These are phyloP conservation scores for Trifolium repens DNA, from an alignment of 306 rosid genomes.

Conservation along the genomic window DNA sequence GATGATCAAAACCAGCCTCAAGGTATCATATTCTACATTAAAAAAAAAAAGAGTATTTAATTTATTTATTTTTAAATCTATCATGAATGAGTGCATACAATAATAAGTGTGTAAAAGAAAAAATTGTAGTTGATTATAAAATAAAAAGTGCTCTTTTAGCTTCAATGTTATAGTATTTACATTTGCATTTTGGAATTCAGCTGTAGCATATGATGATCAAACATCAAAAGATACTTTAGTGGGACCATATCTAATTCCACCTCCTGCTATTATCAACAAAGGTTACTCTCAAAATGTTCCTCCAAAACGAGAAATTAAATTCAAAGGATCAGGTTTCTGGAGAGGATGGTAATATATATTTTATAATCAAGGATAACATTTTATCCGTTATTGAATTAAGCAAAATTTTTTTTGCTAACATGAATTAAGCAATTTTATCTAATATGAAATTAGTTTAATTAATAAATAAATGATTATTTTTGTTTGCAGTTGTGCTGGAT, in stretches of 20 bases:
- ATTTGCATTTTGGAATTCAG: conserved; percentile 19
- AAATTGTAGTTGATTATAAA: background rate
- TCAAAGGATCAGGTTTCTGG: conserved; percentile 58
- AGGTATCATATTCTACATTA: background rate
- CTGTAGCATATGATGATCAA: conserved; percentile 23
- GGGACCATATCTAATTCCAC: conserved; percentile 35
- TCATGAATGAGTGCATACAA: background rate
- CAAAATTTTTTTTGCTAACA: no score
- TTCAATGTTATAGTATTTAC: background rate
- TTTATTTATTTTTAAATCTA: background rate
- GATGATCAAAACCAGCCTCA: background rate
- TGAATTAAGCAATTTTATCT: no score
- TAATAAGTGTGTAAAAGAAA: no score
- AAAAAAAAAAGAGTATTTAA: background rate
- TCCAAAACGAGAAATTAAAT: conserved; percentile 35
- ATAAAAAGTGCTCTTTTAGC: background rate
- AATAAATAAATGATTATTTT: background rate
- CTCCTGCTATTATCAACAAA: conserved; percentile 20
- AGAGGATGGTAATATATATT: conserved; percentile 47
- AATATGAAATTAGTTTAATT: no score
- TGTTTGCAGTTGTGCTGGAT: conserved; percentile 52
- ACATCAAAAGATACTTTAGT: conserved; percentile 45
- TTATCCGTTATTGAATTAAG: background rate
- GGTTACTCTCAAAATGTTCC: conserved; percentile 14
- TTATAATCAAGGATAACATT: background rate